Evolutionary conservation across 2,329 filamentous ascomycete genomes (phyloP), one percentile per base, ranked within the genome.

Genomic region (Cladophialophora carrionii): DNA sequence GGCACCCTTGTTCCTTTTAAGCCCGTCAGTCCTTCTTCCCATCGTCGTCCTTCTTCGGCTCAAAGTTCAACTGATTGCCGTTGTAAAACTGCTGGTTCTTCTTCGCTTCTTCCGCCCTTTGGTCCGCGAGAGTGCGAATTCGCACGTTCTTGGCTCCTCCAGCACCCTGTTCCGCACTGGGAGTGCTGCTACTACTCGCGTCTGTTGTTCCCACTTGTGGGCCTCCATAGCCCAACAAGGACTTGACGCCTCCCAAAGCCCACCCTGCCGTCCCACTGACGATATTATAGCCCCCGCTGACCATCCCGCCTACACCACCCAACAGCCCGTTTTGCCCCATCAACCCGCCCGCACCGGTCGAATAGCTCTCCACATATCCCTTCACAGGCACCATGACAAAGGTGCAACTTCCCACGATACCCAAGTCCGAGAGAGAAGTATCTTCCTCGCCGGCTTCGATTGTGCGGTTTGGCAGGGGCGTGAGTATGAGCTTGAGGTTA

Each of bases 401-500:
- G 0, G 91, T 98, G 1, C 92, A 90, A 4, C 87, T 92, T 0
- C 93, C 92, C 0, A 87, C 83, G 0, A 96, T 81, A 0, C 88
- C 90, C 7, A 96, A 82, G 4, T 90, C 87, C 14, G 82, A 79
- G 0, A 97, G 82, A 0, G 84, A 82, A 69, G 88, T 81, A 41
- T 82, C 83, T 76, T 97, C 94, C 68, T 97, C 92, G 0, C 85
- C 83, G 4, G 88, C 85, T 37, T 89, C 88, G 64, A 98, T 87
- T 9, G 84, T 86, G 68, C 86, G 87, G 74, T 89, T 95, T 1
- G 92, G 91, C 22, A 87, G 79, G 0, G 93, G 93, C 0, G 90
- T 88, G 2, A 96, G 82, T 41, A 97, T 88, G 55, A 96, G 87
- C 73, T 92, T 92, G 78, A 98, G 93, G 12, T 84, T 89, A 76